Conservation (phyloP, 2,329 filamentous ascomycete species). For the Paracorniculantispora psalliotae region DNA sequence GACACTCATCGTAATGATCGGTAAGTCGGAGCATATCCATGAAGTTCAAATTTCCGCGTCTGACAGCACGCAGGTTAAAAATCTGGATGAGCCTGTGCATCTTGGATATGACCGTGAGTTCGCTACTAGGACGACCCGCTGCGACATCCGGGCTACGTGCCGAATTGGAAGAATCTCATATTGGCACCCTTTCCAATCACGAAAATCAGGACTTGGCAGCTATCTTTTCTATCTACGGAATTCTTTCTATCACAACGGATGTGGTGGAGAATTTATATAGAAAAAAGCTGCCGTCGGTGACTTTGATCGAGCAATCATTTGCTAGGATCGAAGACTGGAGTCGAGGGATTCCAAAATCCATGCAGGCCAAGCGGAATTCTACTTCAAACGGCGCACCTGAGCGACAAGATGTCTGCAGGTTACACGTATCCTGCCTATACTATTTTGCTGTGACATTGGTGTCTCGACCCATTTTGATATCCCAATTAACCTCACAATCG, state of each 20-base stretch:
- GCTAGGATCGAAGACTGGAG: conserved; percentile 42
- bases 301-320: conserved; percentile 35
- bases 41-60: too few species aligned
- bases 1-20: conserved; percentile 17
- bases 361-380: conserved; percentile 23
- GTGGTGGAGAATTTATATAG: conserved; percentile 38
- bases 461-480: conserved; percentile 51
- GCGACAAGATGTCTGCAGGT: conserved; percentile 37
- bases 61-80: conserved; percentile 23
- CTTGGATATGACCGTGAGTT: conserved; percentile 34
- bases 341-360: conserved; percentile 34
- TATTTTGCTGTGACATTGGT: conserved; percentile 55
- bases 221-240: conserved; percentile 32
- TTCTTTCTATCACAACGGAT: conserved; percentile 40
- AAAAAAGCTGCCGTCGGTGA: conserved; percentile 27
- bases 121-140: conserved; percentile 33
- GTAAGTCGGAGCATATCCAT: conserved; percentile 18
- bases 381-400: conserved; percentile 18
- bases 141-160: conserved; percentile 28
- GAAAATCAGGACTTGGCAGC: conserved; percentile 12
- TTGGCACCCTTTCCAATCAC: conserved; percentile 19
- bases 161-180: conserved; percentile 22
- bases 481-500: conserved; percentile 37
- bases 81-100: conserved; percentile 35
- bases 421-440: conserved; percentile 53